These are phyloP conservation scores for Protea cynaroides DNA, from an alignment of 164 flowering plant genomes.

Conservation along the genomic window DNA sequence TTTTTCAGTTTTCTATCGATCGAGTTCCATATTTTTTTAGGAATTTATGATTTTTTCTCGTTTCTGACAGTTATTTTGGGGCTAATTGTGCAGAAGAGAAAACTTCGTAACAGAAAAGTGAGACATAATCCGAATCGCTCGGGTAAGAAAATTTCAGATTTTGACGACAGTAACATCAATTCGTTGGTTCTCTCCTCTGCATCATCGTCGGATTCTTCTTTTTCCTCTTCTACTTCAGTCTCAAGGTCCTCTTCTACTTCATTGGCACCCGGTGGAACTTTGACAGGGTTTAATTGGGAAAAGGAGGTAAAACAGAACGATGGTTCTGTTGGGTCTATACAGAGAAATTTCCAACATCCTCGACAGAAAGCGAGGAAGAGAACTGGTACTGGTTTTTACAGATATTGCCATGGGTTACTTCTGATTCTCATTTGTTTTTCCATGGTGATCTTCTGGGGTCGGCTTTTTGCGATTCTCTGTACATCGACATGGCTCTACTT, in stretches of 20 bases:
- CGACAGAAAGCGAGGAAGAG: neutral
- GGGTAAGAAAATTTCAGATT: neutral
- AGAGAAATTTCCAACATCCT: neutral
- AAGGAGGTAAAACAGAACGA: conserved; percentile 1
- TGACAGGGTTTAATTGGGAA: neutral
- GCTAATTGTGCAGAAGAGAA: conserved; percentile 11
- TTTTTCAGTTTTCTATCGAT: neutral
- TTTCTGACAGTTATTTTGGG: no score
- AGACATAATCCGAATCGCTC: conserved; percentile 8
- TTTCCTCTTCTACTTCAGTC: neutral
- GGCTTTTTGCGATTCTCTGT: conserved; percentile 18
- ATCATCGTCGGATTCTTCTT: neutral
- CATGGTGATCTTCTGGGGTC: conserved; percentile 22
- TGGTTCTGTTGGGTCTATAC: neutral
- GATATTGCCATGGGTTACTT: conserved; percentile 2
- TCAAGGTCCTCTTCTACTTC: neutral
- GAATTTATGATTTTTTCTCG: neutral
- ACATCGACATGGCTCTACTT: conserved; percentile 14
- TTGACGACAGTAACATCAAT: neutral
- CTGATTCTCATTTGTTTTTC: conserved; percentile 16
- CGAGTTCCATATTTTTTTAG: neutral
- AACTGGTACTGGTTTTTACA: neutral
- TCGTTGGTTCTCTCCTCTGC: neutral
- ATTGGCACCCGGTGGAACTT: neutral
- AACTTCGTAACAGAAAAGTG: conserved; percentile 12